Evolutionary conservation across 352 stramenopile genomes (phyloP).

Genomic region (Globisporangium megalacanthum): DNA sequence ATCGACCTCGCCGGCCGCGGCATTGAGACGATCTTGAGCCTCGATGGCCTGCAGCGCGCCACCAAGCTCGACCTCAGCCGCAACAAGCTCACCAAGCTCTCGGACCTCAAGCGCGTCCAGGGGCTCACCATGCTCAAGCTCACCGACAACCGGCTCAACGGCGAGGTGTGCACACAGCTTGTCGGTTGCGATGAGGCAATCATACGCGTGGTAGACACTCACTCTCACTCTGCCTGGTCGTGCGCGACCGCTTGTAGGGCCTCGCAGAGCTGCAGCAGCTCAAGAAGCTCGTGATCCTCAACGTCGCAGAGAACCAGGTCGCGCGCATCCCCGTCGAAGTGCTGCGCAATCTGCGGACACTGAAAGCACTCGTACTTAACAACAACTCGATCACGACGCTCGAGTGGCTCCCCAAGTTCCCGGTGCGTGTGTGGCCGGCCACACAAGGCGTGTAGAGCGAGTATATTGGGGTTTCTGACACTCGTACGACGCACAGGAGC

Average conservation of each 20-base stretch:
- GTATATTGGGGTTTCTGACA: not conserved
- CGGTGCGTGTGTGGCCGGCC: constrained; percentile 14
- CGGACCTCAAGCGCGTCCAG: constrained; percentile 50
- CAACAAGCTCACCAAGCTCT: constrained; percentile 85
- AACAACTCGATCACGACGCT: constrained; percentile 79
- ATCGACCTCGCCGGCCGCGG: constrained; percentile 61
- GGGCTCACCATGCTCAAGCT: constrained; percentile 77
- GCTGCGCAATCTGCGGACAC: constrained; percentile 53
- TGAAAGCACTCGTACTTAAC: constrained; percentile 83
- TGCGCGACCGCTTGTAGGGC: constrained; percentile 17
- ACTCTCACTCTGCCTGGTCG: not conserved
- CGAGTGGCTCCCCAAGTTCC: constrained; percentile 78
- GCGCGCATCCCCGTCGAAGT: constrained; percentile 65
- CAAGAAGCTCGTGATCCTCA: constrained; percentile 79
- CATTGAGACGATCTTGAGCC: constrained; percentile 76
- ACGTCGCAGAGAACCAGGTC: constrained; percentile 69
- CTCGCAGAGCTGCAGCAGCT: constrained; percentile 63
- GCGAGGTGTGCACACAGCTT: constrained; percentile 26
- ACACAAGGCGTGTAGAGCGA: too few species aligned
- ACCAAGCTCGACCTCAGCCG: constrained; percentile 80
- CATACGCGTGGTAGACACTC: not conserved
- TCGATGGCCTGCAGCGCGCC: constrained; percentile 48
- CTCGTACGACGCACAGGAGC: constrained; percentile 21
- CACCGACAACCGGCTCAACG: constrained; percentile 70
- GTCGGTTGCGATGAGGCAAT: not conserved